Conservation (phyloP, 1,284 basidiomycete species). For the Sporisorium exsertum region DNA sequence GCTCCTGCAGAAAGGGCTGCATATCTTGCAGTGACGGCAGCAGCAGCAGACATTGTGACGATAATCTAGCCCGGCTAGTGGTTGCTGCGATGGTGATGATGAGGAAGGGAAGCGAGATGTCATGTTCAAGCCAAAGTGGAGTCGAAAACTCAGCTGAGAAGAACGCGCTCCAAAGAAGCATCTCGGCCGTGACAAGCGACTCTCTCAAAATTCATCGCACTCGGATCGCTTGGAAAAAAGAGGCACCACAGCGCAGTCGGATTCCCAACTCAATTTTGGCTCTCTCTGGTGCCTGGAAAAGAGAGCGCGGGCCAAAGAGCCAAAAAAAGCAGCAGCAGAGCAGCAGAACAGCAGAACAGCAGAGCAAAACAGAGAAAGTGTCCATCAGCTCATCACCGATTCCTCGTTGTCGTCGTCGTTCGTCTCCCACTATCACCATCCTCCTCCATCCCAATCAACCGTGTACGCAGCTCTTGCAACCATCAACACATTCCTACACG, state of each 20-base stretch:
- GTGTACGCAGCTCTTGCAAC: conserved; percentile 14
- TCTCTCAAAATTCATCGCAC: background rate
- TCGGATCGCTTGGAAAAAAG: background rate
- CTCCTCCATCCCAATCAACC: conserved; percentile 5
- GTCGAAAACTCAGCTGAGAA: conserved; percentile 7
- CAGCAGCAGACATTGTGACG: conserved; percentile 25
- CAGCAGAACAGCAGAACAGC: background rate
- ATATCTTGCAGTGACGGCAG: conserved; percentile 25
- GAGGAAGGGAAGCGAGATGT: background rate
- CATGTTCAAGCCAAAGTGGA: conserved; percentile 2
- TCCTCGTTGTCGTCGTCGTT: background rate
- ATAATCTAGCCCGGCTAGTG: background rate
- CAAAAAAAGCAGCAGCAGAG: background rate
- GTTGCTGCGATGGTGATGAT: background rate
- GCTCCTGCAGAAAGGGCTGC: conserved; percentile 18
- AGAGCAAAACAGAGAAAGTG: background rate
- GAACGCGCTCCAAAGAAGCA: background rate
- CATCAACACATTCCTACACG: background rate
- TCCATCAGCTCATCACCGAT: conserved; percentile 27
- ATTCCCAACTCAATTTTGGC: background rate
- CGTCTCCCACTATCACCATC: conserved; percentile 11
- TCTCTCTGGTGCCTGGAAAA: background rate
- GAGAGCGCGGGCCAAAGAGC: conserved; percentile 7
- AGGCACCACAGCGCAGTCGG: background rate
- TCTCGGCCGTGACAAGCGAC: conserved; percentile 13